Evolutionary conservation across 768 basidiomycete genomes (phyloP), one percentile per base, ranked within the genome.

Genomic region (Phaeolepiota aurea): DNA sequence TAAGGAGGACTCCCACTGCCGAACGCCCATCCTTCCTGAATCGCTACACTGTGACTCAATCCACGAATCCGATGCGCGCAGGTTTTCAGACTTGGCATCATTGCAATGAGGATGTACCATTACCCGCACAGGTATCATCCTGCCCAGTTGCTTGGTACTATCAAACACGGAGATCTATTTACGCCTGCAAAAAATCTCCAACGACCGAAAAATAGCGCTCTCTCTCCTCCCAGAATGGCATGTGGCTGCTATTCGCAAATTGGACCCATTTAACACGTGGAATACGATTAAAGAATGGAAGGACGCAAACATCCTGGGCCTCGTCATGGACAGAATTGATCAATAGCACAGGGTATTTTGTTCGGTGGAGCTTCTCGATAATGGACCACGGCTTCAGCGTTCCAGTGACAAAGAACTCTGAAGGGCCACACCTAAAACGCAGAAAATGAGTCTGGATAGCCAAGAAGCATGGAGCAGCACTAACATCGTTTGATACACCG

Each of bases 341-440:
- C 21, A 67, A 32, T 23, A 77, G 56, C 3, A 65, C 68, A 2
- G 65, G 57, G 13, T 56, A 58, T 1, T 45, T 32, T 20, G 74
- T 74, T 4, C 57, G 68, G 46, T 64, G 62, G 4, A 73, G 49
- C 18, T 68, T 58, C 19, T 70, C 61, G 3, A 71, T 41, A 40
- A 73, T 63, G 11, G 61, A 56, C 74, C 74, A 77, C 3, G 55
- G 47, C 48, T 68, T 72, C 32, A 77, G 43, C 0, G 65, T 54
- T 0, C 61, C 56, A 14, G 64, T 59, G 37, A 68, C 54, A 39
- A 53, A 46, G 44, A 68, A 69, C 32, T 61, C 61, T 28, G 59
- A 61, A 12, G 62, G 64, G n/a, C 68, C 64, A n/a, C 56, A 56
- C 63, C 66, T 71, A 38, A 4, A 36, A 11, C 31, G 22, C 30